These are phyloP conservation scores for Tolypocladium cylindrosporum DNA, from an alignment of 2,329 filamentous ascomycete genomes.

Conservation along the genomic window DNA sequence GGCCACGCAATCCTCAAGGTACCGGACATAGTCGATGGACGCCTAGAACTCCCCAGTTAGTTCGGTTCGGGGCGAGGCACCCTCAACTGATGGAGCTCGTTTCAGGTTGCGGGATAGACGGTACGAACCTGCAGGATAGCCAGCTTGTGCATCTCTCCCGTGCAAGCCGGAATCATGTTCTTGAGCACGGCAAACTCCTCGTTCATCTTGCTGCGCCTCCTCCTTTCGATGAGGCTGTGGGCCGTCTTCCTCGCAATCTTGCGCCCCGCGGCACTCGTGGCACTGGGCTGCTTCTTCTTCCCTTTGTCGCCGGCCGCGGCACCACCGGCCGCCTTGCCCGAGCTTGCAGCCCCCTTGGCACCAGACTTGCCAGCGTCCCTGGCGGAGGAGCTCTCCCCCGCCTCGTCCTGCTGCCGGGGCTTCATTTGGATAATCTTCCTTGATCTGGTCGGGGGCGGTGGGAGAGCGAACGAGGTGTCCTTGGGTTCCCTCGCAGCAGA, in stretches of 20 bases:
- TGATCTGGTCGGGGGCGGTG: slow-evolving; percentile 82
- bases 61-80: neutral
- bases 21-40: slow-evolving; percentile 91
- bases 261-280: slow-evolving; percentile 74
- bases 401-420: slow-evolving; percentile 40
- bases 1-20: slow-evolving; percentile 78
- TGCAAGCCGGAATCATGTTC: slow-evolving; percentile 89
- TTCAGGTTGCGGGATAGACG: no score
- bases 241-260: slow-evolving; percentile 95
- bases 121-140: slow-evolving; percentile 76
- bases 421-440: slow-evolving; percentile 99
- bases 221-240: slow-evolving; percentile 86
- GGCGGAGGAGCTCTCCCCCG: slow-evolving; percentile 12
- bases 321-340: slow-evolving; percentile 10
- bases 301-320: slow-evolving; percentile 17
- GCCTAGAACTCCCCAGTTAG: slow-evolving; percentile 43
- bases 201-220: slow-evolving; percentile 94
- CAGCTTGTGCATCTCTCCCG: slow-evolving; percentile 97
- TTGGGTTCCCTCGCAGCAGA: slow-evolving; percentile 33
- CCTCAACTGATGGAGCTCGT: neutral
- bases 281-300: slow-evolving; percentile 70
- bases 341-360: slow-evolving; percentile 10
- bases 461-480: slow-evolving; percentile 66
- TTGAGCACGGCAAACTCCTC: slow-evolving; percentile 93
- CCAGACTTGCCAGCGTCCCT: slow-evolving; percentile 13